Conservation (phyloP, 2,329 filamentous ascomycete genomes). For the Biscogniauxia sp. region DNA sequence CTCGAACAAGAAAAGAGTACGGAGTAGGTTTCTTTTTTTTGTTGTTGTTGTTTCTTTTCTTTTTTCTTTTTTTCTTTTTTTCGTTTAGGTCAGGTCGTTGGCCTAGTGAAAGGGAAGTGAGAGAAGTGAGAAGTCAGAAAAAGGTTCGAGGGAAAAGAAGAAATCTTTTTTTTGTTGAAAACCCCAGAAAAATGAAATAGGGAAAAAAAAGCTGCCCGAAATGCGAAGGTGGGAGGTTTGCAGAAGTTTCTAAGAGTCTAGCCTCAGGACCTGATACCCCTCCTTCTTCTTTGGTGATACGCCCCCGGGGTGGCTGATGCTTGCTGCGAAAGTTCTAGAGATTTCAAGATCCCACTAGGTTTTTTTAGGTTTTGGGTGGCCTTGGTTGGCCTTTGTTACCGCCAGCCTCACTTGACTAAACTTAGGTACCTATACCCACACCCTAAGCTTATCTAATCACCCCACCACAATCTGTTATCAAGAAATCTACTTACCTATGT, state of each 20-base stretch:
- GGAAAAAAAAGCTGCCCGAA: conserved; percentile 30
- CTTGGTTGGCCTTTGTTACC: not conserved
- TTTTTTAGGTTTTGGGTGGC: not conserved
- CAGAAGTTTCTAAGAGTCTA: conserved; percentile 16
- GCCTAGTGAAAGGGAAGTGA: no score
- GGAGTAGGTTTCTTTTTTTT: no score
- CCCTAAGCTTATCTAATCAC: conserved; percentile 16
- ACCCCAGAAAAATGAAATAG: conserved; percentile 7
- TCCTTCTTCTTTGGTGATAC: conserved; percentile 16
- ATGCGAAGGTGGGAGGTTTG: conserved; percentile 21
- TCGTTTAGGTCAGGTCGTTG: no score
- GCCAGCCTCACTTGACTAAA: not conserved
- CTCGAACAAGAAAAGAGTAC: not conserved
- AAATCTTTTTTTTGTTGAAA: conserved; percentile 9
- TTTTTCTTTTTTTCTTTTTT: no score
- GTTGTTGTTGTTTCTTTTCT: no score
- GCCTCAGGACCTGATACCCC: conserved; percentile 20
- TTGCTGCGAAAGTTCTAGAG: conserved; percentile 29
- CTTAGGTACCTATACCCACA: conserved; percentile 17
- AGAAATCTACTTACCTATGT: not conserved
- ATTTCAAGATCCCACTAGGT: conserved; percentile 21
- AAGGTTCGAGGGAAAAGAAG: conserved; percentile 3
- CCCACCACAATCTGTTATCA: conserved; percentile 19
- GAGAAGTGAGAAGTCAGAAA: not conserved
- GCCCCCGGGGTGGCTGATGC: conserved; percentile 14